These are phyloP conservation scores for Albizia julibrissin DNA, from an alignment of 306 rosid species.

Conservation along the genomic window DNA sequence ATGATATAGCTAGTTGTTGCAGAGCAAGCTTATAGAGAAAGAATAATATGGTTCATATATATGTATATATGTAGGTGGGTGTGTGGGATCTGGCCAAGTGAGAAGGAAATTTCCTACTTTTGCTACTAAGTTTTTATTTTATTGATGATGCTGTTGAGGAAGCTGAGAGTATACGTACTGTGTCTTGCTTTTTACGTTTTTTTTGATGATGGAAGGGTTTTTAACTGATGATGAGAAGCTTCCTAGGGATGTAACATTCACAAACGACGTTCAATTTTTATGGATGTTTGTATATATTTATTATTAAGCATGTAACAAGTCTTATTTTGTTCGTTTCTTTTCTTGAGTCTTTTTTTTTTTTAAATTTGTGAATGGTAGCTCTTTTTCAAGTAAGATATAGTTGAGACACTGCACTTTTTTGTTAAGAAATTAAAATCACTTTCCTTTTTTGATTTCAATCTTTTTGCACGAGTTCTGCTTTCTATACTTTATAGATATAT, in stretches of 20 bases:
- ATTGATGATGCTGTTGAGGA: background rate
- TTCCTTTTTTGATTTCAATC: too few species aligned
- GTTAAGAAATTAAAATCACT: too few species aligned
- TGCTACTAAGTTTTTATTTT: too few species aligned
- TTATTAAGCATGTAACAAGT: background rate
- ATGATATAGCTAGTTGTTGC: conserved; percentile 4
- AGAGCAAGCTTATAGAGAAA: background rate
- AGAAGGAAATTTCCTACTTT: conserved; percentile 39
- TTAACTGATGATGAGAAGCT: conserved; percentile 8
- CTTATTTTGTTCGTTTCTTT: background rate
- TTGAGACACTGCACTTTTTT: too few species aligned
- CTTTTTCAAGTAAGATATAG: too few species aligned
- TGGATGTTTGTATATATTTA: background rate
- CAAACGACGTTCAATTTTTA: background rate
- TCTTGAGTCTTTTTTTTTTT: background rate
- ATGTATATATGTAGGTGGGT: background rate
- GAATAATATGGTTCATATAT: conserved; percentile 2
- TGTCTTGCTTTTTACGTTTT: background rate
- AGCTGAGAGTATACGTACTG: background rate
- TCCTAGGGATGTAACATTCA: conserved; percentile 22
- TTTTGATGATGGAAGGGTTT: background rate
- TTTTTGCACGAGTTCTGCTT: too few species aligned
- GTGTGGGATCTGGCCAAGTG: background rate
- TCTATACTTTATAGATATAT: too few species aligned
- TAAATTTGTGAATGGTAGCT: too few species aligned